A percentile compares a stretch with the other conserved stretches of the same genome.
Evolutionary conservation across 176 grass and related monocot genomes (phyloP).

Genomic region (Rhynchospora breviuscula): DNA sequence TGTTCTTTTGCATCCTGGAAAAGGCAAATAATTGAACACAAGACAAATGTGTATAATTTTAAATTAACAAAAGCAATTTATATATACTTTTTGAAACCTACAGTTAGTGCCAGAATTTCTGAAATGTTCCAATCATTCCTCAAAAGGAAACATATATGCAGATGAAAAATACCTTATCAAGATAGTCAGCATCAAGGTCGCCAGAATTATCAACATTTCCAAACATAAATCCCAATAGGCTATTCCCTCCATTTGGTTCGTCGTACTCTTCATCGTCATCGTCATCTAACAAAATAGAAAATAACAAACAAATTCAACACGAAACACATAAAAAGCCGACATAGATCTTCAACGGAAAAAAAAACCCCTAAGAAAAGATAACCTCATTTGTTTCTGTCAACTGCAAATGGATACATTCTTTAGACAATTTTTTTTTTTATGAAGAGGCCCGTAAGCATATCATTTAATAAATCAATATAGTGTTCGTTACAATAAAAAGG

Average conservation of each 20-base stretch:
- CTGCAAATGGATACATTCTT: background rate
- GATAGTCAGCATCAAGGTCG: constrained; percentile 93
- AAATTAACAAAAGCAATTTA: background rate
- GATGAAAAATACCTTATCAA: constrained; percentile 62
- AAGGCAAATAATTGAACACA: constrained; percentile 21
- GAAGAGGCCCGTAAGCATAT: too few relatives aligned
- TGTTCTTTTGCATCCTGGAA: constrained; percentile 94
- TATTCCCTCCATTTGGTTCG: constrained; percentile 59
- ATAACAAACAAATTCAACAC: constrained; percentile 4
- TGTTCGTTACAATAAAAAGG: too few relatives aligned
- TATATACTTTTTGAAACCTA: background rate
- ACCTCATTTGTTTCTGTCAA: background rate
- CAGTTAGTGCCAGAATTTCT: constrained; percentile 1
- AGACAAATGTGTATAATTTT: background rate
- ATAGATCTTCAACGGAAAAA: background rate
- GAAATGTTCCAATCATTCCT: constrained; percentile 1
- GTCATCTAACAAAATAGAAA: constrained; percentile 34
- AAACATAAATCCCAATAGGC: constrained; percentile 91
- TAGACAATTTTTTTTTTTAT: background rate
- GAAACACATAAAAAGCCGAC: background rate
- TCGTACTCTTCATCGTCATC: constrained; percentile 76
- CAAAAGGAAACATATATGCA: background rate
- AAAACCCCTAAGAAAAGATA: constrained; percentile 6
- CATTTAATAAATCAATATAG: too few relatives aligned
- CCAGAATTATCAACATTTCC: constrained; percentile 95